These are phyloP conservation scores for Calonectria pseudoreteaudii DNA, from an alignment of 2,329 filamentous ascomycete species.

Conservation along the genomic window DNA sequence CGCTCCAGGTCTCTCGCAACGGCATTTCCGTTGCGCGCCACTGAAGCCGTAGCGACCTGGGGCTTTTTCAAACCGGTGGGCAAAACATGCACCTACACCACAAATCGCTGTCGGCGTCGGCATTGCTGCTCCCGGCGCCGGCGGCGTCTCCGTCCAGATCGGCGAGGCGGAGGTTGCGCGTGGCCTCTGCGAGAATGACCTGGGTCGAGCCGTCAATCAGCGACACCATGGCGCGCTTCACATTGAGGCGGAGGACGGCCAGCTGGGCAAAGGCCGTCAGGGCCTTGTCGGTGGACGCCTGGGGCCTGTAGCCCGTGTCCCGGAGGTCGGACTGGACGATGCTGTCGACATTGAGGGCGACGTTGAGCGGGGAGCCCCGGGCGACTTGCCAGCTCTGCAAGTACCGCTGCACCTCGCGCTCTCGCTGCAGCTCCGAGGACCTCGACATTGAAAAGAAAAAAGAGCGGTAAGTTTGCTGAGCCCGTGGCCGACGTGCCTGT, in stretches of 20 bases:
- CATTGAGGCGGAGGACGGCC: constrained; percentile 59
- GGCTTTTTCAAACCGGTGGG: neutral
- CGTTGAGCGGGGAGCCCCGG: constrained; percentile 47
- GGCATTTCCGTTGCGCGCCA: neutral
- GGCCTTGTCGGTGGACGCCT: constrained; percentile 49
- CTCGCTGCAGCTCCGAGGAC: constrained; percentile 44
- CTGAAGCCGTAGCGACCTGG: neutral
- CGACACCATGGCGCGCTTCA: constrained; percentile 62
- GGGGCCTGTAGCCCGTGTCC: constrained; percentile 47
- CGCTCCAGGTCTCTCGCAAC: neutral
- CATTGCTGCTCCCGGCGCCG: neutral
- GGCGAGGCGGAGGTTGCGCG: constrained; percentile 55
- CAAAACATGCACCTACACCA: constrained; percentile 47
- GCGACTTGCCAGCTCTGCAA: constrained; percentile 48
- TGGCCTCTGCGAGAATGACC: constrained; percentile 65
- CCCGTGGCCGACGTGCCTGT: neutral
- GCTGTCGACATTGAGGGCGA: constrained; percentile 46
- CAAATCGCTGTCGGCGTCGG: constrained; percentile 41
- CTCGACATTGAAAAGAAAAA: constrained; percentile 35
- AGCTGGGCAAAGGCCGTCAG: constrained; percentile 64
- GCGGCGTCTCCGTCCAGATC: constrained; percentile 38
- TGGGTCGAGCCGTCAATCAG: constrained; percentile 59
- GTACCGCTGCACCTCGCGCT: constrained; percentile 47
- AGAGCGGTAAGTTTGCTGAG: neutral
- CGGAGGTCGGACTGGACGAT: constrained; percentile 43